Conservation (phyloP, 1,284 basidiomycete species). For the Ceratobasidium sp. region DNA sequence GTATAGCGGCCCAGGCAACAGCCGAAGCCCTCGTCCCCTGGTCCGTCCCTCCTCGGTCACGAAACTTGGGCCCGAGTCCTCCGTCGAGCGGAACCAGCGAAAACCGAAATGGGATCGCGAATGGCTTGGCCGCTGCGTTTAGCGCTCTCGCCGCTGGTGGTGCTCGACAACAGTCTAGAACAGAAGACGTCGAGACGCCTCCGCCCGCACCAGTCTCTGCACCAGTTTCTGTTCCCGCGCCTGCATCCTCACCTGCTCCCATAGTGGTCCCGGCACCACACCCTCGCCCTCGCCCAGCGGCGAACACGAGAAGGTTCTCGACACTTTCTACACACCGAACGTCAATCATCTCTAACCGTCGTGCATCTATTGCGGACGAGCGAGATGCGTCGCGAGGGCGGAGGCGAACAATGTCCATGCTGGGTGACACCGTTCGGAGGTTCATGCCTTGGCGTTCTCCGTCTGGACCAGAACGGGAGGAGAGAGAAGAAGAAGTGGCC, state of each 20-base stretch:
- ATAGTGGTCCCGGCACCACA: not conserved
- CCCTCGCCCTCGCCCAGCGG: not conserved
- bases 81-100: slow-evolving; percentile 61
- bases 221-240: too few relatives aligned
- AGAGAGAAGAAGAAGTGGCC: slow-evolving; percentile 2
- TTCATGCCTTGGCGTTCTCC: slow-evolving; percentile 6
- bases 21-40: slow-evolving; percentile 35
- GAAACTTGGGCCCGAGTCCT: slow-evolving; percentile 62
- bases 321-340: not conserved
- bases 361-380: not conserved
- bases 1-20: slow-evolving; percentile 36
- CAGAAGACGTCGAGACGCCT: not conserved
- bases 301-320: not conserved
- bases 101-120: slow-evolving; percentile 8
- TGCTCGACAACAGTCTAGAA: not conserved
- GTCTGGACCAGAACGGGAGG: not conserved
- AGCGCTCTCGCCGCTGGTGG: slow-evolving; percentile 14
- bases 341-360: not conserved
- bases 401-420: not conserved
- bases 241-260: not conserved
- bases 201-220: not conserved
- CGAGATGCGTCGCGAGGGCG: not conserved
- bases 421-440: slow-evolving; percentile 8
- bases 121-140: slow-evolving; percentile 30
- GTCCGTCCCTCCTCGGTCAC: slow-evolving; percentile 37